Base-by-base conservation (phyloP, 2,329 filamentous ascomycete genomes). In the Lasiodiplodia theobromae region DNA sequence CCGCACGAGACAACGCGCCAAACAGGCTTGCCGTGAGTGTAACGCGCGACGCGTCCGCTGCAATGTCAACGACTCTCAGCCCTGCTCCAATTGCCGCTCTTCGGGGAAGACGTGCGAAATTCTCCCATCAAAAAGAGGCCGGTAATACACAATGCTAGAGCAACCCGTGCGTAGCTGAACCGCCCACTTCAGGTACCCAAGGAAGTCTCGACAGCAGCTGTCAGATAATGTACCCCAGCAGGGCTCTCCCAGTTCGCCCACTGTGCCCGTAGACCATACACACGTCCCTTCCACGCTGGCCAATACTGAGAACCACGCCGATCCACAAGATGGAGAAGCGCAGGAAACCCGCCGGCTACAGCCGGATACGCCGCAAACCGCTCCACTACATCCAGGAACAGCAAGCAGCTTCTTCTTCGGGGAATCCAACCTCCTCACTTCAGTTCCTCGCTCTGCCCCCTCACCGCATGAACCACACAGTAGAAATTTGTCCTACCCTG, bases 351-450 rank as follows among this genome's bases (percentile, higher is more conserved):
- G 6, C 14, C 28, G 21, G n/a, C 2, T 70, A 11, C 70, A 71
- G 4, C 73, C 72, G 23, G 66, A 70, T 37, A 57, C 70, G 2
- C 63, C 56, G 12, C 66, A 67, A 38, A 69, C 38, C 25, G 40
- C 38, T 72, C 74, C 47, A 71, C 72, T 31, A 71, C 75, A 11
- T 73, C 71, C 71, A 72, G 69, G 73, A 77, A 71, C 75, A 74
- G 25, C 72, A 72, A 66, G 67, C 56, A 2, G 74, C 74, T 4
- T 76, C 14, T 84, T 84, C 62, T 79, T 85, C 5, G 82, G 82
- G 40, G 82, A 84, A 66, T 84, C 82, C 1, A 84, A 79, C 62
- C 83, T 84, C 1, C 77, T 86, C 52, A 82, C 83, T 16, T 86
- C 84, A 69, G 82, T 86, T 3, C 81, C 81, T 14, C 82, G 83